Evolutionary conservation across 2,329 filamentous ascomycete species (phyloP).

Genomic region (Hirsutella rhossiliensis): DNA sequence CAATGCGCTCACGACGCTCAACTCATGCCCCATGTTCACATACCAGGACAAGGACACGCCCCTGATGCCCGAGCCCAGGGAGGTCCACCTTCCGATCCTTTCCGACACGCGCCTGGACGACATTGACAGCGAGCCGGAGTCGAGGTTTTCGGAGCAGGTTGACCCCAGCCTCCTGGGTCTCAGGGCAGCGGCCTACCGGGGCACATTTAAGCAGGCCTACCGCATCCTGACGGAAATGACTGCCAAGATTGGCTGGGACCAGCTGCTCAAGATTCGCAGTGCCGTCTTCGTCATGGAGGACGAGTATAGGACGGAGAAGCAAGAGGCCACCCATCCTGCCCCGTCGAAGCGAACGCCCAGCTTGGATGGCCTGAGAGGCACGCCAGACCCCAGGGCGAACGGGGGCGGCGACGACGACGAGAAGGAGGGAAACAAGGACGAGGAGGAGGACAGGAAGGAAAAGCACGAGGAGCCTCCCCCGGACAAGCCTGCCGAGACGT

Average conservation of each 20-base stretch:
- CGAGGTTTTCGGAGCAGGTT: constrained; percentile 71
- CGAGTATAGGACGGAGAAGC: constrained; percentile 85
- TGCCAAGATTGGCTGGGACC: constrained; percentile 94
- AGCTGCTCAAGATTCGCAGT: constrained; percentile 85
- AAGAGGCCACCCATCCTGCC: constrained; percentile 38
- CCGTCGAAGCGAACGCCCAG: constrained; percentile 59
- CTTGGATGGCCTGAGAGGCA: constrained; percentile 64
- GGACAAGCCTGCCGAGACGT: constrained; percentile 14
- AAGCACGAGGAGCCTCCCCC: neutral
- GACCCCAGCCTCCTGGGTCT: constrained; percentile 78
- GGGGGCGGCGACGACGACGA: constrained; percentile 13
- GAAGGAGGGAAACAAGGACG: no score
- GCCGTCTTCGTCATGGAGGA: constrained; percentile 99
- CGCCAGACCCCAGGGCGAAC: constrained; percentile 47
- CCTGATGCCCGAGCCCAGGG: constrained; percentile 82
- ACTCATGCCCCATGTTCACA: constrained; percentile 99
- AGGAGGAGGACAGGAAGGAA: neutral
- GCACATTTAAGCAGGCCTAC: constrained; percentile 93
- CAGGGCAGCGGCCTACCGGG: constrained; percentile 80
- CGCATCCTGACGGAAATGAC: constrained; percentile 91
- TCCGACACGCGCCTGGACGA: constrained; percentile 87
- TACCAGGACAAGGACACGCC: constrained; percentile 98
- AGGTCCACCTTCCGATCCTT: constrained; percentile 76
- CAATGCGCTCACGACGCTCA: constrained; percentile 83
- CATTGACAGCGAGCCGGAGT: constrained; percentile 83